phyloP scores from a whole-genome alignment of 2,329 filamentous ascomycete genomes.

The Aspergillus neoniger region DNA sequence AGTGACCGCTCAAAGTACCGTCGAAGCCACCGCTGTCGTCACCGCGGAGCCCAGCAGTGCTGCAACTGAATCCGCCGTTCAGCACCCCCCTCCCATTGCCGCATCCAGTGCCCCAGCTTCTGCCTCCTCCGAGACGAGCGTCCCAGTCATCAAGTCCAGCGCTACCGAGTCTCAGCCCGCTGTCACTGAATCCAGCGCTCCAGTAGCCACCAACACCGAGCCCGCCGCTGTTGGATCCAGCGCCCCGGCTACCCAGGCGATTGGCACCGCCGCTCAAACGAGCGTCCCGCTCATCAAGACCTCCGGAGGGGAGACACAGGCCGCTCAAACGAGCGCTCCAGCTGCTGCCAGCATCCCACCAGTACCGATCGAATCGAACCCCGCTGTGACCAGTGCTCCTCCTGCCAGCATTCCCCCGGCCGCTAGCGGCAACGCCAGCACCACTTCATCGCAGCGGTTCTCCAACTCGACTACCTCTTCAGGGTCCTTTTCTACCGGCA shows the following conservation, averaged over 20 bases:
- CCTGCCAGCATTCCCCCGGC: neutral
- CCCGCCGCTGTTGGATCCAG: conserved; percentile 18
- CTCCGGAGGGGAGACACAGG: neutral
- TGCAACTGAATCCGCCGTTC: neutral
- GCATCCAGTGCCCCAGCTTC: conserved; percentile 13
- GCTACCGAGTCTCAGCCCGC: neutral
- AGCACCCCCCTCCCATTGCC: conserved; percentile 13
- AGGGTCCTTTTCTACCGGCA: neutral
- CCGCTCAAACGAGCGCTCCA: neutral
- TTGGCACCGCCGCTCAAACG: neutral
- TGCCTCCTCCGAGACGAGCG: neutral
- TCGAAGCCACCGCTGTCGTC: neutral
- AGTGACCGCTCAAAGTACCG: neutral
- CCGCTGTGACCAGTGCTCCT: neutral
- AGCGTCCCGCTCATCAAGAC: neutral
- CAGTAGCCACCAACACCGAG: neutral
- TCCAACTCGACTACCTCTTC: neutral
- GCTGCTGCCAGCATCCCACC: neutral
- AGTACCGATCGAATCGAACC: neutral
- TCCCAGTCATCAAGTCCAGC: neutral
- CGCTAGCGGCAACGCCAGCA: neutral
- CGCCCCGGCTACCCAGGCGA: conserved; percentile 14
- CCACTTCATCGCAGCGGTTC: neutral
- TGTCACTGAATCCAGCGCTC: conserved; percentile 12
- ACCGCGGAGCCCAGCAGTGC: neutral